Percentiles rank a stretch among this genome's conserved stretches.
phyloP scores from a whole-genome alignment of 202 grass and related monocot genomes.

The Elaeis oleifera region DNA sequence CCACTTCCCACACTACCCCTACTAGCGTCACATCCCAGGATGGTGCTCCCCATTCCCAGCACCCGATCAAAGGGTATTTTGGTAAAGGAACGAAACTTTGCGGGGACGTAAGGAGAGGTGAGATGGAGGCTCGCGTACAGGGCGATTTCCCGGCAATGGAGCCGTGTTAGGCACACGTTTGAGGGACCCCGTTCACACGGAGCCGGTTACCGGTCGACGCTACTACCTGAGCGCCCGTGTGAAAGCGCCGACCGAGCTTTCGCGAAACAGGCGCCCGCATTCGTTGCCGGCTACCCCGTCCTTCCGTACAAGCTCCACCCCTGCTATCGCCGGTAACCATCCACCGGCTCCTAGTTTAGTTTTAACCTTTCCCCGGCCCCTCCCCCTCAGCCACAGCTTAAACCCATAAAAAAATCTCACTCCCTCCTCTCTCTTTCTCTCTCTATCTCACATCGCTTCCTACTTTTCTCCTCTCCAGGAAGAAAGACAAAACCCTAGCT shows the following conservation, averaged over 20 bases:
- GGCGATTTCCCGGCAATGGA: no score
- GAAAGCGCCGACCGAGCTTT: conserved; percentile 1
- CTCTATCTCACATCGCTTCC: background rate
- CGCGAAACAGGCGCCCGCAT: background rate
- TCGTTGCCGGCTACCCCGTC: background rate
- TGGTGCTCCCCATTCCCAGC: no score
- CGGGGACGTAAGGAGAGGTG: background rate
- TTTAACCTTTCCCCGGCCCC: no score
- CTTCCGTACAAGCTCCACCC: background rate
- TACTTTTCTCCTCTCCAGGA: background rate
- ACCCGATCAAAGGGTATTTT: no score
- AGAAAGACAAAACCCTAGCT: background rate
- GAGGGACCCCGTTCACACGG: background rate
- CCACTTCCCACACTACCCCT: no score
- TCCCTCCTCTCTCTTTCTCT: background rate
- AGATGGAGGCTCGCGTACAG: no score
- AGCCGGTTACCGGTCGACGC: background rate
- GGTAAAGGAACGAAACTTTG: no score
- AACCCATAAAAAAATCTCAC: background rate
- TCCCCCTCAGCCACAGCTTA: background rate
- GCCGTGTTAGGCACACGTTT: background rate
- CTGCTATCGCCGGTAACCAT: conserved; percentile 2
- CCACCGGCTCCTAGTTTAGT: background rate
- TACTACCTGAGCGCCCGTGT: background rate
- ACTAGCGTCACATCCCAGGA: no score